Percentiles rank a stretch among this genome's conserved stretches.
These are phyloP conservation scores for Phytophthora palmivora DNA, from an alignment of 352 stramenopile species.

Conservation along the genomic window DNA sequence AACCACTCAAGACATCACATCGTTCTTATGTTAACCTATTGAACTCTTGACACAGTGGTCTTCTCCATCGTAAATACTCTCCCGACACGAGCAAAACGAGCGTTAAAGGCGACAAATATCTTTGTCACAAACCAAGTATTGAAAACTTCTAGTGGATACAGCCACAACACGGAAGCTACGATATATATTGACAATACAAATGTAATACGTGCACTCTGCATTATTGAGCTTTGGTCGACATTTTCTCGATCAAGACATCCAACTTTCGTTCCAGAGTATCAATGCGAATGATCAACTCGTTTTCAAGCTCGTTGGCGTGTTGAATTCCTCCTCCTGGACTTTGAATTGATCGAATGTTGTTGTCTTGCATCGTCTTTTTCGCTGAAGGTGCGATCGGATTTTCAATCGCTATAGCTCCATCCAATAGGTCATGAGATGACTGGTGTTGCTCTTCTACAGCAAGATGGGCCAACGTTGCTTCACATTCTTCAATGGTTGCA, in stretches of 20 bases:
- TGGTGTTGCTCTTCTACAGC: constrained; percentile 14
- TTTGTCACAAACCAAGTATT: too few relatives aligned
- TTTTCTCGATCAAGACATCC: constrained; percentile 24
- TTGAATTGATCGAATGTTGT: constrained; percentile 1
- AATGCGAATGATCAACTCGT: constrained; percentile 14
- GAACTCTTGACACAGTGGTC: too few relatives aligned
- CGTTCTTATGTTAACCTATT: too few relatives aligned
- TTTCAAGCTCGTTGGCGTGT: constrained; percentile 3
- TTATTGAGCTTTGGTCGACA: constrained; percentile 1
- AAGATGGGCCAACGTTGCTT: constrained; percentile 31
- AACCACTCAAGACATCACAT: too few relatives aligned
- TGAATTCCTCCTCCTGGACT: constrained; percentile 12
- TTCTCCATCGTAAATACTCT: too few relatives aligned
- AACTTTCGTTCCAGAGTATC: constrained; percentile 24
- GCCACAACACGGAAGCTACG: too few relatives aligned
- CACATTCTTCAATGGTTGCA: constrained; percentile 17
- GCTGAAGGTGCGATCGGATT: not conserved
- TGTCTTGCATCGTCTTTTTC: constrained; percentile 4
- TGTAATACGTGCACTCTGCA: too few relatives aligned
- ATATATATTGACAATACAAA: too few relatives aligned
- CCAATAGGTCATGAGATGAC: constrained; percentile 15
- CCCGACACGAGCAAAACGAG: too few relatives aligned
- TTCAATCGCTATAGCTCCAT: not conserved
- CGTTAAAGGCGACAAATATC: too few relatives aligned
- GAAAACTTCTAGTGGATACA: too few relatives aligned